These are phyloP conservation scores for Venturia aucupariae DNA, from an alignment of 2,329 filamentous ascomycete genomes.

Conservation along the genomic window DNA sequence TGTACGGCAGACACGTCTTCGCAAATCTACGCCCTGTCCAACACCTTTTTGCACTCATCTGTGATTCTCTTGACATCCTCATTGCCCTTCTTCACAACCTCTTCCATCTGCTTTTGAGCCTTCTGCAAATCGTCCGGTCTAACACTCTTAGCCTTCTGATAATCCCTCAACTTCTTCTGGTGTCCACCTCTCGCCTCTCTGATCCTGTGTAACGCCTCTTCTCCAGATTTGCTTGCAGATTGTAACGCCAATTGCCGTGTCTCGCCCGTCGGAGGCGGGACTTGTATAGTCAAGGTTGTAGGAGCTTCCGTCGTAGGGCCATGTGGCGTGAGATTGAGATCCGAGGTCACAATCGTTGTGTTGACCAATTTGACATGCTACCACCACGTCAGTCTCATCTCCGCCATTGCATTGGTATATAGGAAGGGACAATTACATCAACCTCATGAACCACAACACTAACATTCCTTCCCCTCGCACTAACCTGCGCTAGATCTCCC, in stretches of 20 bases:
- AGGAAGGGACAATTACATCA: slow-evolving; percentile 37
- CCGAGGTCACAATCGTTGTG: slow-evolving; percentile 42
- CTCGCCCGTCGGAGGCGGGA: slow-evolving; percentile 50
- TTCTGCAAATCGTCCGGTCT: slow-evolving; percentile 42
- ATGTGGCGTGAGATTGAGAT: slow-evolving; percentile 42
- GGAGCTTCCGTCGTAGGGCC: slow-evolving; percentile 40
- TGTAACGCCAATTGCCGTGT: slow-evolving; percentile 35
- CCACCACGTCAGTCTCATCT: neutral
- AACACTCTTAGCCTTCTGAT: slow-evolving; percentile 33
- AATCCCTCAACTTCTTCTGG: slow-evolving; percentile 39
- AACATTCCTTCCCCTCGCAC: slow-evolving; percentile 53
- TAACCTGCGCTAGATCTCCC: slow-evolving; percentile 56
- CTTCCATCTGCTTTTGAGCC: slow-evolving; percentile 40
- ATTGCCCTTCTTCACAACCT: slow-evolving; percentile 39
- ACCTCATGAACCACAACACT: slow-evolving; percentile 57
- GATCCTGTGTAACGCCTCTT: slow-evolving; percentile 33
- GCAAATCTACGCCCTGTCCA: slow-evolving; percentile 22
- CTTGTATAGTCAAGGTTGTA: slow-evolving; percentile 44
- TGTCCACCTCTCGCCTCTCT: slow-evolving; percentile 37
- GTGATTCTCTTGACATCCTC: slow-evolving; percentile 40
- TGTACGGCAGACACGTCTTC: neutral
- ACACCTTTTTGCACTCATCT: slow-evolving; percentile 39
- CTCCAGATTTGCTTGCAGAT: slow-evolving; percentile 32
- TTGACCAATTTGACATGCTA: slow-evolving; percentile 47
- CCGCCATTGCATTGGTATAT: too few relatives aligned